Base-by-base conservation (phyloP, 169 alveolate genomes). In the Plasmodium knowlesi region DNA sequence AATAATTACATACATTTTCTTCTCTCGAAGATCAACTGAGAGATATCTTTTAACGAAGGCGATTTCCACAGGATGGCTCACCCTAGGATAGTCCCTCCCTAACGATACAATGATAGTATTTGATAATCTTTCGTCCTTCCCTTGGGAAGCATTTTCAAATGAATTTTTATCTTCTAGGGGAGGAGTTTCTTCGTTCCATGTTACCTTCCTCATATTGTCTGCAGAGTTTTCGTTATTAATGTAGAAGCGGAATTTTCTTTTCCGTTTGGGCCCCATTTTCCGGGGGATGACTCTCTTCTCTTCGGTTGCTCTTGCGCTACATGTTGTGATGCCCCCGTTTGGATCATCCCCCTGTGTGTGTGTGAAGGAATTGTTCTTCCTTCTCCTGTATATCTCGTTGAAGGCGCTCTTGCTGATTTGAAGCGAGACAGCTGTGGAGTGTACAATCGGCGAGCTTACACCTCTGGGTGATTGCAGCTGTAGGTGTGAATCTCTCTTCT, bases 21-120 rank as follows among this genome's bases (percentile, higher is more conserved):
- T 88, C 50, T 14, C 82, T 34, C 46, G 19, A 28, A 25, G 43
- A 37, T 88, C 90, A 37, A 88, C 50, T 10, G 82, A 19, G 43
- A 88, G 73, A 43, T 79, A 88, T 25, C 46, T 78, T 88, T 79
- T 88, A 57, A n/a, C 72, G 73, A 88, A 79, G 50, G 53, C 34
- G 28, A 34, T 22, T 22, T 37, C 37, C 72, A 37, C 37, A 12
- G 43, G 50, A 16, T 32, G 14, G 25, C 14, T 54, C 10, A 2
- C 28, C 43, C 71, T 41, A 16, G 16, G 80, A 28, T 88, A n/a
- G 22, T 19, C 32, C 2, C 28, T 41, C 12, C 76, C 82, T 67
- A 88, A 67, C 34, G 88, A 81, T 19, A 79, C 19, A 1, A 88
- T 79, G 16, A 50, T 37, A 1, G n/a, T 32, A 37, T 16, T 76